Base-by-base conservation (phyloP, 2,329 filamentous ascomycete species). In the Botrytis hyacinthi region DNA sequence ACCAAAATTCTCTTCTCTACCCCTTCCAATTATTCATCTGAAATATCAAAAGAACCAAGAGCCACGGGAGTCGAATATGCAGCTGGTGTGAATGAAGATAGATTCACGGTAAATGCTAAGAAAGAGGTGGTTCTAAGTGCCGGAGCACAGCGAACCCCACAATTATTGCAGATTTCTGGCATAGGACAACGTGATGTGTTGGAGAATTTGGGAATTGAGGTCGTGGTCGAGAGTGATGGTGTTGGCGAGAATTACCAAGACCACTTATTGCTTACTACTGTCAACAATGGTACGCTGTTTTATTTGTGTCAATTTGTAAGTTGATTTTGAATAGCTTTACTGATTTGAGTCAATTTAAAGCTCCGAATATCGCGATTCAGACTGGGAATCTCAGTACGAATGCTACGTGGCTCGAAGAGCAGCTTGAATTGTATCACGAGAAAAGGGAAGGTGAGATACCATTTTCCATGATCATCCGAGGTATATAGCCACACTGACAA, bases 191-290 rank as follows among this genome's bases (percentile, higher is more conserved):
- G 81, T 4, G 78, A 80, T 0, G 81, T 86, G 59, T 82, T 89
- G 4, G 74, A 82, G 7, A 78, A 80, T 22, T 82, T 85, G 65
- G 80, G 83, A 32, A 87, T 88, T 57, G 18, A 59, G 6, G 78
- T 82, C 0, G 76, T 86, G 1, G 75, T 87, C 4, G 82, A 83
- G 46, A 82, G 86, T 4, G 84, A 84, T 0, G 85, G 86, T 3
- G 87, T 88, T 1, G 87, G 86, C 5, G 82, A 87, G 76, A 85
- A 86, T 71, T 82, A 88, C 74, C 83, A 84, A 71, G 86, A 88
- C 72, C 82, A 83, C 35, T 32, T 51, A 18, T 68, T 51, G 20
- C 22, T 72, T 29, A 6, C 18, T n/a, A 66, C 60, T n/a, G 48
- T 42, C 29, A 54, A 46, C 2, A 37, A 44, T 46, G 44, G 70